Conservation (phyloP, 2,329 filamentous ascomycete species). For the Parasarocladium wereldwijsianum region DNA sequence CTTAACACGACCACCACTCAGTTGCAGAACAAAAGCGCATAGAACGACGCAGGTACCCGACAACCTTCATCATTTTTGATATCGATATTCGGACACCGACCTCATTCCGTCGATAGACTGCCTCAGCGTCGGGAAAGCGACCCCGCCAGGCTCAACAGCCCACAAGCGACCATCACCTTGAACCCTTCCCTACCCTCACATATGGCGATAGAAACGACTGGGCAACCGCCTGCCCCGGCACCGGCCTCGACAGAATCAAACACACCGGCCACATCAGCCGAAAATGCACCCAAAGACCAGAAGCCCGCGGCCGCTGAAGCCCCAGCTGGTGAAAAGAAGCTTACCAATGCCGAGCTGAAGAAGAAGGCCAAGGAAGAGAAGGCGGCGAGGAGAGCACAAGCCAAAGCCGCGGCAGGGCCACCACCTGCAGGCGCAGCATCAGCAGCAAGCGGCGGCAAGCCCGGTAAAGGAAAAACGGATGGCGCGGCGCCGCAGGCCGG, state of each 20-base stretch:
- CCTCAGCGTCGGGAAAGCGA: constrained; percentile 3
- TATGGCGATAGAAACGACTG: constrained; percentile 19
- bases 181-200: constrained; percentile 4
- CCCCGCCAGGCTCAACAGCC: constrained; percentile 1
- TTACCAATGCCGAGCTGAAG: constrained; percentile 69
- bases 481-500: constrained; percentile 15
- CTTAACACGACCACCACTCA: constrained; percentile 4
- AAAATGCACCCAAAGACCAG: constrained; percentile 12
- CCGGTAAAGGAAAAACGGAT: constrained; percentile 16
- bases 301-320: constrained; percentile 10
- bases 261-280: constrained; percentile 10
- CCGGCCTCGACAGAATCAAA: no score
- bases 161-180: neutral
- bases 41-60: no score
- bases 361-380: constrained; percentile 86
- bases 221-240: constrained; percentile 14
- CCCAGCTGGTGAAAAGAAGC: constrained; percentile 34
- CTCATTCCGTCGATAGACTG: neutral
- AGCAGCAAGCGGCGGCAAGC: constrained; percentile 19
- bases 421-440: constrained; percentile 9
- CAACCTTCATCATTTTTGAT: neutral
- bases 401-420: constrained; percentile 34
- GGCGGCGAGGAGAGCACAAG: constrained; percentile 64
- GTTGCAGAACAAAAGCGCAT: neutral
- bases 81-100: neutral